Evolutionary conservation across 805 yeast species (phyloP), one percentile per base, ranked within the genome.

Genomic region (Suhomyces kilbournensis): DNA sequence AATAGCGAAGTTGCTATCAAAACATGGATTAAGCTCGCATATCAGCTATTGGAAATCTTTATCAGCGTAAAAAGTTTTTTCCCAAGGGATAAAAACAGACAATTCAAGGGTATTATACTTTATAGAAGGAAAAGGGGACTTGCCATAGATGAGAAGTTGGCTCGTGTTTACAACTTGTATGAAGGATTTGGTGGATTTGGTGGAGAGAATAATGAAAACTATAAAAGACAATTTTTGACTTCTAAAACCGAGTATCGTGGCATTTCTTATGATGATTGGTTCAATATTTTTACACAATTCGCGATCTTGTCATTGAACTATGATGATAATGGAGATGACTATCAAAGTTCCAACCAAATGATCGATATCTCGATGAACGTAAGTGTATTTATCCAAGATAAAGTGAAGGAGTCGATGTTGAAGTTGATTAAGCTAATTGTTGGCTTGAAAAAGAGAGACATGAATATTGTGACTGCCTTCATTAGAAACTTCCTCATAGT

Each of bases 11-110:
- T 82, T n/a, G 88, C 94, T 0, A 78, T 83, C 2, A 75, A 79
- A 7, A 81, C 89, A 1, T 94, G 98, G 98, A 78, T 89, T 57
- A 89, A 90, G 54, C 73, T 84, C 4, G 97, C 93, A 0, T 81
- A 89, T 2, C 96, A 88, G 58, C 76, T 94, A 48, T 83, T 93
- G 42, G 96, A 91, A 62, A 82, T 88, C 54, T 92, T 94, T 64
- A 82, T 88, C 23, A 81, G 85, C 51, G 90, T 89, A 10, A 79
- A 85, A 55, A 83, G 84, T 60, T 89, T 94, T 57, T 92, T 89
- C 62, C 88, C 92, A 1, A 78, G 83, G 47, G 96, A 90, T 60
- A 80, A 86, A 52, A 85, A 85, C 10, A 82, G 85, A 48, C 77
- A 79, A 19, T 88, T 88, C 64, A 83, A 81, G 46, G 91, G 92